A percentile compares a stretch with the other conserved stretches of the same genome.
phyloP scores from a whole-genome alignment of 768 basidiomycete genomes.

The Boletales sp. region DNA sequence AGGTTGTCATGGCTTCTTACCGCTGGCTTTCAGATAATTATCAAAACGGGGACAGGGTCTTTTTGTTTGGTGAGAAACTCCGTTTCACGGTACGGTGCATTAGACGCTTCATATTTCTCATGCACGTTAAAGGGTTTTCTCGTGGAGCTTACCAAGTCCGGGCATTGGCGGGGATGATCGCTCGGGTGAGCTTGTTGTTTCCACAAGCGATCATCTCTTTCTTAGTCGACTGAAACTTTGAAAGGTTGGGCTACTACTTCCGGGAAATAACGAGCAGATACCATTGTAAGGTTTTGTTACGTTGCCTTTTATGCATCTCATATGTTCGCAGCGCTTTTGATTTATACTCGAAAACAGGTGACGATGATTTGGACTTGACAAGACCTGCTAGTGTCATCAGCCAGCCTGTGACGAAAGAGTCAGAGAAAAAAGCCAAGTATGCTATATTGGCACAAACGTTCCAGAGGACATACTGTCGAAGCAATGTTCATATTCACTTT shows the following conservation, averaged over 20 bases:
- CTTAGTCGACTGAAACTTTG: background rate
- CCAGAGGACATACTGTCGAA: constrained; percentile 34
- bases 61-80: constrained; percentile 35
- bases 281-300: constrained; percentile 29
- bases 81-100: background rate
- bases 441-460: constrained; percentile 27
- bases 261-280: constrained; percentile 40
- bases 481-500: constrained; percentile 38
- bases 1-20: constrained; percentile 34
- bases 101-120: background rate
- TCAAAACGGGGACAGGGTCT: constrained; percentile 36
- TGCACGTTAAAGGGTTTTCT: constrained; percentile 35
- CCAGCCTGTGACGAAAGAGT: constrained; percentile 2
- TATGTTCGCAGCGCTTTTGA: constrained; percentile 34
- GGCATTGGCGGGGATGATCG: constrained; percentile 42
- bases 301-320: background rate
- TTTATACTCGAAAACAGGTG: constrained; percentile 30
- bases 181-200: constrained; percentile 26
- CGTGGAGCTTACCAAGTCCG: constrained; percentile 48
- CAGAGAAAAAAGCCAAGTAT: constrained; percentile 13
- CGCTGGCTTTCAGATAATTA: constrained; percentile 42
- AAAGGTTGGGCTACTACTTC: constrained; percentile 41
- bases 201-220: no score
- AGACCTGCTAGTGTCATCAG: constrained; percentile 11
- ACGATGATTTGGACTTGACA: constrained; percentile 9